phyloP scores from a whole-genome alignment of 2,329 filamentous ascomycete genomes.

The Xylaria polymorpha region DNA sequence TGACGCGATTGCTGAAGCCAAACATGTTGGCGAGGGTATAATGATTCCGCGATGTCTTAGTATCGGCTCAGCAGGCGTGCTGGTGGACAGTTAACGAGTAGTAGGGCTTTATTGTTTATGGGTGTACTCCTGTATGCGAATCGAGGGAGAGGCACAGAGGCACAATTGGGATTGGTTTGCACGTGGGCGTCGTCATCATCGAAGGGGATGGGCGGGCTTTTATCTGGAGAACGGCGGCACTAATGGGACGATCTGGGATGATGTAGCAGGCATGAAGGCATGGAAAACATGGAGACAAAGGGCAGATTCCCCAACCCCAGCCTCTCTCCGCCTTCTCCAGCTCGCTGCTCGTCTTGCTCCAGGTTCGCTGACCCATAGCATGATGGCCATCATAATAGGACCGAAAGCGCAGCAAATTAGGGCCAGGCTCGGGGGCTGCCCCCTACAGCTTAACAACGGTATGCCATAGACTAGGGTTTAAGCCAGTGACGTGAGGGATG shows the following conservation, averaged over 20 bases:
- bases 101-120: not conserved
- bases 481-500: conserved; percentile 24
- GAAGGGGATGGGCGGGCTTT: conserved; percentile 26
- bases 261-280: not conserved
- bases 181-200: conserved; percentile 26
- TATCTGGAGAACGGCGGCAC: conserved; percentile 8
- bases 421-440: not conserved
- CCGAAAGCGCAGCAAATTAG: conserved; percentile 26
- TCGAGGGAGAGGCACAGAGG: conserved; percentile 1
- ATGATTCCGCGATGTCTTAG: not conserved
- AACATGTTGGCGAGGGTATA: conserved; percentile 38
- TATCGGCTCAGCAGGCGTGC: not conserved
- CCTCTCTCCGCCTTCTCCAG: conserved; percentile 11
- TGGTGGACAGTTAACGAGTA: not conserved
- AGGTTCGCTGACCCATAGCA: conserved; percentile 17
- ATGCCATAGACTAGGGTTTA: not conserved
- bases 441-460: not conserved
- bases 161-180: conserved; percentile 21
- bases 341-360: conserved; percentile 2
- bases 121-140: not conserved
- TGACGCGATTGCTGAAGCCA: conserved; percentile 47
- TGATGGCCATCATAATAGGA: conserved; percentile 33
- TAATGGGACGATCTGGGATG: not conserved
- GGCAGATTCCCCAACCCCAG: not conserved
- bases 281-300: too few species aligned